A percentile compares a stretch with the other conserved stretches of the same genome.
phyloP scores from a whole-genome alignment of 352 stramenopile species.

The Phytopythium ostracodes region DNA sequence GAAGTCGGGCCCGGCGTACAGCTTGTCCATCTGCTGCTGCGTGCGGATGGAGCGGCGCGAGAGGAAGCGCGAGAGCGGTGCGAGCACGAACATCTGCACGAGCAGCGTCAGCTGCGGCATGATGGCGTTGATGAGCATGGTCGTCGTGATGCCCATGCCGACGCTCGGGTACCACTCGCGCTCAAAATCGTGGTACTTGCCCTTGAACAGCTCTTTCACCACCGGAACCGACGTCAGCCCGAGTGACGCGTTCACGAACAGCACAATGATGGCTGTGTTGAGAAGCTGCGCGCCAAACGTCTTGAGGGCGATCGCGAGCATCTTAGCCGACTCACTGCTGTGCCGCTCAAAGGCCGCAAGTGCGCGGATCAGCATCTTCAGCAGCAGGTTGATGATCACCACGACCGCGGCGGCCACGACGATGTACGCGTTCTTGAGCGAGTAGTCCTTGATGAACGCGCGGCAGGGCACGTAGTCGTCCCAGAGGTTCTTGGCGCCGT shows the following conservation, averaged over 20 bases:
- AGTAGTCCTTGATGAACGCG: constrained; percentile 64
- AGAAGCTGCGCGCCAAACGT: constrained; percentile 80
- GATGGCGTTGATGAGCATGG: constrained; percentile 83
- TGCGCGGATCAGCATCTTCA: constrained; percentile 66
- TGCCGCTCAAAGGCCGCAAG: constrained; percentile 74
- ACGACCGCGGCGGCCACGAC: constrained; percentile 57
- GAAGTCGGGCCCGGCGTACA: constrained; percentile 71
- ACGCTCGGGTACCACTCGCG: constrained; percentile 85
- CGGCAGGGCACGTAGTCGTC: constrained; percentile 44
- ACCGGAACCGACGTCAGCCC: constrained; percentile 36
- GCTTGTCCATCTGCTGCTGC: constrained; percentile 70
- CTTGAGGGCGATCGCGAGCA: constrained; percentile 65
- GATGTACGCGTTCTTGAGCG: constrained; percentile 66
- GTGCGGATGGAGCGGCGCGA: constrained; percentile 44
- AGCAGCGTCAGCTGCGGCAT: constrained; percentile 52
- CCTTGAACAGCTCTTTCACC: constrained; percentile 57
- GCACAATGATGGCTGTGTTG: constrained; percentile 81
- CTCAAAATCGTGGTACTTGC: constrained; percentile 80
- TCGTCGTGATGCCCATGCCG: constrained; percentile 82
- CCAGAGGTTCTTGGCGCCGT: constrained; percentile 55
- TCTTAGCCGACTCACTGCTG: constrained; percentile 76
- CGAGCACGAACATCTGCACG: constrained; percentile 57
- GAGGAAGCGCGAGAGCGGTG: constrained; percentile 40
- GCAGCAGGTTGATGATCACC: constrained; percentile 69
- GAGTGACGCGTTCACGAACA: constrained; percentile 69